phyloP scores from a whole-genome alignment of 257 asterid species.

The Ehretia macrophylla region DNA sequence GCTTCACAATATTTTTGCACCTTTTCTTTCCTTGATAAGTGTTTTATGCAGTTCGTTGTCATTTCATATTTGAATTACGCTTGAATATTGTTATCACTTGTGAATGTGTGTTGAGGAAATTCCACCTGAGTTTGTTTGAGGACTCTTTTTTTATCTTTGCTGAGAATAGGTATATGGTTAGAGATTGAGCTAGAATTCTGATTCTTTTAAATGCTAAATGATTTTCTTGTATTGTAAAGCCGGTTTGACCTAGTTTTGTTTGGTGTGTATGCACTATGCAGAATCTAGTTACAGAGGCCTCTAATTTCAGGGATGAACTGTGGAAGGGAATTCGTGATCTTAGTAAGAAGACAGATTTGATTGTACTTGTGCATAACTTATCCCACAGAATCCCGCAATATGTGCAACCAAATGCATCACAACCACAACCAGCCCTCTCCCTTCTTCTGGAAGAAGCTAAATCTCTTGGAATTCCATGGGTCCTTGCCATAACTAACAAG shows the following conservation, averaged over 20 bases:
- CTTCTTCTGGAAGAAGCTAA: constrained; percentile 87
- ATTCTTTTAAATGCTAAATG: too few species aligned
- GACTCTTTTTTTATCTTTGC: too few species aligned
- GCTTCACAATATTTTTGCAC: too few species aligned
- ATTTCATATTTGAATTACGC: too few species aligned
- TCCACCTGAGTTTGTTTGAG: too few species aligned
- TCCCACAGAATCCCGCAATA: constrained; percentile 86
- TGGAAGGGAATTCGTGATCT: constrained; percentile 97
- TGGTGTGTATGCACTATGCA: constrained; percentile 29
- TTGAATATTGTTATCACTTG: too few species aligned
- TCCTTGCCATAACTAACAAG: constrained; percentile 87
- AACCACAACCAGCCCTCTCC: constrained; percentile 62
- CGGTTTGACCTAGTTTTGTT: constrained; percentile 1
- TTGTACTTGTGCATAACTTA: constrained; percentile 91
- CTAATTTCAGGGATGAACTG: constrained; percentile 86
- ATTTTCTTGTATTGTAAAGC: too few species aligned
- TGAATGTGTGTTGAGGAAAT: too few species aligned
- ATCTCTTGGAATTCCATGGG: constrained; percentile 92
- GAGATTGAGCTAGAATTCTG: too few species aligned
- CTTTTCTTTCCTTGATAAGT: too few species aligned
- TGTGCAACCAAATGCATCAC: constrained; percentile 44
- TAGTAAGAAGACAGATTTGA: constrained; percentile 78
- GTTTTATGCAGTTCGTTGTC: too few species aligned
- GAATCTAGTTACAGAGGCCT: constrained; percentile 74
- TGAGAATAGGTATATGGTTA: too few species aligned